These are phyloP conservation scores for Candida xyloterini DNA, from an alignment of 805 yeast genomes.

Conservation along the genomic window DNA sequence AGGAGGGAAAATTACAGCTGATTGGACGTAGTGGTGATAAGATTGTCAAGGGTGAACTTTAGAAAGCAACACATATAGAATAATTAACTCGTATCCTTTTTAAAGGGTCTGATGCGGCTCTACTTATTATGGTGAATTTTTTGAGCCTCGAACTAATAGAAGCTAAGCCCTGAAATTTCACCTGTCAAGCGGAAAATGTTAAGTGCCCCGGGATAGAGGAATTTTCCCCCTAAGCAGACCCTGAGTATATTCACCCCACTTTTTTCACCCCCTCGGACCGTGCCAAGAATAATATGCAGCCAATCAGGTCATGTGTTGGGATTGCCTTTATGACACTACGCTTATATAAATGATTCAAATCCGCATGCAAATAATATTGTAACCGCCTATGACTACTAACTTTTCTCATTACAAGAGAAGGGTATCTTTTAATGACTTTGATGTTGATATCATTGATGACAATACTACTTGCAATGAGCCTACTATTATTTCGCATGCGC, in stretches of 20 bases:
- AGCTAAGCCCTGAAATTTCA: neutral
- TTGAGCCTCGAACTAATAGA: too few relatives aligned
- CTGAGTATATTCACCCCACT: constrained; percentile 3
- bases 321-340: neutral
- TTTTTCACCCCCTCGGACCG: constrained; percentile 1
- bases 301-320: constrained; percentile 5
- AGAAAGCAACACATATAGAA: constrained; percentile 2
- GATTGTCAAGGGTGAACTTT: constrained; percentile 48
- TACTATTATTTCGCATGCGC: neutral
- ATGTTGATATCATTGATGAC: constrained; percentile 9
- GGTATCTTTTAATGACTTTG: constrained; percentile 15
- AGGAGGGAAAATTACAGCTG: constrained; percentile 61
- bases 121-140: neutral
- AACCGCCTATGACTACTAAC: neutral
- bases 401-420: constrained; percentile 6
- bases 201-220: neutral
- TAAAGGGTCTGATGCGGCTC: constrained; percentile 1
- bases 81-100: neutral
- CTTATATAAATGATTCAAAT: neutral
- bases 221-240: neutral
- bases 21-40: constrained; percentile 56
- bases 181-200: neutral
- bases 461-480: constrained; percentile 1
- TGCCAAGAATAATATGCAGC: constrained; percentile 10
- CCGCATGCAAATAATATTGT: neutral